These are phyloP conservation scores for Elymus sibiricus DNA, from an alignment of 176 grass and related monocot species.

Conservation along the genomic window DNA sequence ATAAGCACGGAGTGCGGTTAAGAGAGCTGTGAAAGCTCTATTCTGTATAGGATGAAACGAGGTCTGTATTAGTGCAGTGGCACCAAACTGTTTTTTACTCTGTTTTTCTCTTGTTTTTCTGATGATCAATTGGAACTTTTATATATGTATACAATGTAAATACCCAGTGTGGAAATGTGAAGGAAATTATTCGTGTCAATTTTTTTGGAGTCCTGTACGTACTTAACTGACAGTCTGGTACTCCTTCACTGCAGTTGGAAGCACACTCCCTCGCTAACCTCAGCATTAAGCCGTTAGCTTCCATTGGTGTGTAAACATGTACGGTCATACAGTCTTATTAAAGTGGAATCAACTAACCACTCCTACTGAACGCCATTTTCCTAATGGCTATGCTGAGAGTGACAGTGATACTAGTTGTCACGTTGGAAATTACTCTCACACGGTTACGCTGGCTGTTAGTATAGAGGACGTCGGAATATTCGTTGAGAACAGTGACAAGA, in stretches of 20 bases:
- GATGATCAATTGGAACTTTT: not conserved
- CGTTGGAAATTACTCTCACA: not conserved
- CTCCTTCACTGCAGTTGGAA: not conserved
- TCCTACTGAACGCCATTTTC: not conserved
- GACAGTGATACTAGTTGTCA: not conserved
- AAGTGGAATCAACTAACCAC: not conserved
- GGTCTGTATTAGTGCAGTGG: not conserved
- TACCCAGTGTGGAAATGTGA: not conserved
- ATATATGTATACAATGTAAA: not conserved
- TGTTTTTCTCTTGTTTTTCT: not conserved
- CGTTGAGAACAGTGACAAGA: not conserved
- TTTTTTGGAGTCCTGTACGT: not conserved
- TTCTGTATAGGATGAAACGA: not conserved
- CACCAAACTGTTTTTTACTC: not conserved
- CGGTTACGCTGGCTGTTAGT: not conserved
- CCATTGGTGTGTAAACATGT: not conserved
- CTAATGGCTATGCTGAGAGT: too few species aligned
- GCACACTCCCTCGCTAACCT: not conserved
- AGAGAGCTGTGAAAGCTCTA: not conserved
- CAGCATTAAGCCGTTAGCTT: not conserved
- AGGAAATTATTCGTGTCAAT: not conserved
- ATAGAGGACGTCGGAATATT: not conserved
- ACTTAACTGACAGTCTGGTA: not conserved
- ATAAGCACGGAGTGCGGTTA: conserved; percentile 15
- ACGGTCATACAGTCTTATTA: not conserved